These are phyloP conservation scores for Annulohypoxylon truncatum DNA, from an alignment of 2,329 filamentous ascomycete species.

Conservation along the genomic window DNA sequence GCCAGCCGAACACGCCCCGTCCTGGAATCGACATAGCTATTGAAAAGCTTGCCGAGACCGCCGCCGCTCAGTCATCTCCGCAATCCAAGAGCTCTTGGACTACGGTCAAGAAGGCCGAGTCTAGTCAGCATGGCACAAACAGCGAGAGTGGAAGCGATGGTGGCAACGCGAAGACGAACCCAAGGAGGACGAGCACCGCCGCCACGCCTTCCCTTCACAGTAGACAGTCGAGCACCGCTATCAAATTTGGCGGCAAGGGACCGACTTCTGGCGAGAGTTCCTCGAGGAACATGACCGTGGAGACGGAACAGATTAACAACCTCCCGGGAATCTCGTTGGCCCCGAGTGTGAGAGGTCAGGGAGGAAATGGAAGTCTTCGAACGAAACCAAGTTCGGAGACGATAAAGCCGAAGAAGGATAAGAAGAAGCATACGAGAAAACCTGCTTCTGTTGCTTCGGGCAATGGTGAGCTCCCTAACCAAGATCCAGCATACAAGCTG, in stretches of 20 bases:
- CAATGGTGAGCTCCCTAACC: conserved; percentile 70
- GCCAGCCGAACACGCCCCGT: conserved; percentile 77
- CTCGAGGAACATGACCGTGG: conserved; percentile 92
- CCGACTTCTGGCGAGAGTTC: conserved; percentile 78
- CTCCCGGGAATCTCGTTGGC: conserved; percentile 86
- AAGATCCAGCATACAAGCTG: conserved; percentile 49
- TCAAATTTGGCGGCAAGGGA: conserved; percentile 73
- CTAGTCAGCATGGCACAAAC: conserved; percentile 59
- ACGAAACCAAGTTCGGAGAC: conserved; percentile 95
- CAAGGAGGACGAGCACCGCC: conserved; percentile 56
- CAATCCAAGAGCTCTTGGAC: conserved; percentile 53
- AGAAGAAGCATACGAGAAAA: conserved; percentile 83
- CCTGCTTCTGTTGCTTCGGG: conserved; percentile 76
- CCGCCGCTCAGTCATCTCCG: conserved; percentile 56
- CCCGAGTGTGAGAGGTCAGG: conserved; percentile 70
- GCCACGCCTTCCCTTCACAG: conserved; percentile 65
- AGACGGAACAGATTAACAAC: conserved; percentile 94
- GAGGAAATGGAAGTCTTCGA: conserved; percentile 78
- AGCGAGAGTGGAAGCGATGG: conserved; percentile 75
- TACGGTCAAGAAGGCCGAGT: conserved; percentile 56
- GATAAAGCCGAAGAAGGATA: conserved; percentile 92
- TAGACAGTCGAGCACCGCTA: conserved; percentile 74
- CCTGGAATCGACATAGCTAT: conserved; percentile 58
- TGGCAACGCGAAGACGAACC: conserved; percentile 61
- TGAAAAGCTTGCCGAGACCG: conserved; percentile 64